A percentile compares a stretch with the other conserved stretches of the same genome.
These are phyloP conservation scores for Arachis stenosperma DNA, from an alignment of 306 rosid species.

Conservation along the genomic window DNA sequence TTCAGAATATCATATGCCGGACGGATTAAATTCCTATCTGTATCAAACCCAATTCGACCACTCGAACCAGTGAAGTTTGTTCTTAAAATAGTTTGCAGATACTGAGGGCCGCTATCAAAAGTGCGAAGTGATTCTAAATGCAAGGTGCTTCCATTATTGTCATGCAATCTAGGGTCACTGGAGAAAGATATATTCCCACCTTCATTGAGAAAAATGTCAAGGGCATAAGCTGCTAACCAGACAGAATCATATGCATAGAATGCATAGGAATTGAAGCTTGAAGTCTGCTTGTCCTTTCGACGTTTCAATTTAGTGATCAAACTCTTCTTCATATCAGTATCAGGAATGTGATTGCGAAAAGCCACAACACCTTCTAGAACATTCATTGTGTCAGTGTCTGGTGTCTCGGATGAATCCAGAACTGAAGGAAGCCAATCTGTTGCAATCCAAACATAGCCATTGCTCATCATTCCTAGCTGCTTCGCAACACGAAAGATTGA, in stretches of 20 bases:
- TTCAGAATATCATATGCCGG: constrained; percentile 82
- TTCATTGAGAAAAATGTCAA: constrained; percentile 60
- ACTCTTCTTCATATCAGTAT: constrained; percentile 54
- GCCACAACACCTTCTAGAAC: constrained; percentile 79
- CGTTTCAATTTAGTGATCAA: constrained; percentile 52
- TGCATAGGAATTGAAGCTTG: constrained; percentile 75
- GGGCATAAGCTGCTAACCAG: constrained; percentile 85
- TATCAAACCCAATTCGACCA: constrained; percentile 69
- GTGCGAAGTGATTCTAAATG: constrained; percentile 57
- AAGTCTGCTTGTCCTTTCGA: constrained; percentile 47
- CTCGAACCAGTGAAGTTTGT: constrained; percentile 73
- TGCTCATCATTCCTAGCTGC: constrained; percentile 61
- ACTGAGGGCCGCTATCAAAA: constrained; percentile 64
- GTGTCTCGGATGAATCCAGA: constrained; percentile 58
- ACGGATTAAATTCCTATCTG: constrained; percentile 55
- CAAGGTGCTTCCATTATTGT: constrained; percentile 57
- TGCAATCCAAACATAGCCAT: constrained; percentile 85
- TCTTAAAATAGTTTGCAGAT: constrained; percentile 57
- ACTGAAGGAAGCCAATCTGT: constrained; percentile 90
- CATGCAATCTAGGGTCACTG: constrained; percentile 64
- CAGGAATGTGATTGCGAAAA: constrained; percentile 77
- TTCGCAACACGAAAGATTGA: constrained; percentile 60
- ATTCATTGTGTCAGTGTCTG: constrained; percentile 49
- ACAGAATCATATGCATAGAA: constrained; percentile 82
- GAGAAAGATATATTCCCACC: constrained; percentile 77